phyloP scores from a whole-genome alignment of 2,329 filamentous ascomycete genomes.

The Chrysosporium queenslandicum region DNA sequence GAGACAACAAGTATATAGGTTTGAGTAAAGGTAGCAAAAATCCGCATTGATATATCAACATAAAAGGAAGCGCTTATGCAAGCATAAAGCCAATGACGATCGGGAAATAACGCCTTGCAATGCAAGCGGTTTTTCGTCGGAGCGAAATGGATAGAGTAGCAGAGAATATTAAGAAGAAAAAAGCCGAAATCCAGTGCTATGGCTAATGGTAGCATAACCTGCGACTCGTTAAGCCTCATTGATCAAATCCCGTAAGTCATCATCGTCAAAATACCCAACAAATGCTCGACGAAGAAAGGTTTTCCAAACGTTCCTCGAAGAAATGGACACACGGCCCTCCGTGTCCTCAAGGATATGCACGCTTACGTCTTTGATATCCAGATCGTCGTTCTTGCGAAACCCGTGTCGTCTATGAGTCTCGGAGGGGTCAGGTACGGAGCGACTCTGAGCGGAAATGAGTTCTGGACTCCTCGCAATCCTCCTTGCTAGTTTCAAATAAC shows the following conservation, averaged over 20 bases:
- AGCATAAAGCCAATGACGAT: background rate
- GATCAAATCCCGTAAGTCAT: conserved; percentile 5
- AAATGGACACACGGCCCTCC: background rate
- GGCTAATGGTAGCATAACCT: background rate
- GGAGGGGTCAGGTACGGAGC: background rate
- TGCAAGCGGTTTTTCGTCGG: background rate
- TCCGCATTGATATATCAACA: background rate
- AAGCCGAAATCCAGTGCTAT: background rate
- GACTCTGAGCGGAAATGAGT: background rate
- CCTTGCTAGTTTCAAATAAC: conserved; percentile 67
- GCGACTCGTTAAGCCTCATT: background rate
- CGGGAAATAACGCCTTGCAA: background rate
- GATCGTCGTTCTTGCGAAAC: background rate
- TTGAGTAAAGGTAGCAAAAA: too few species aligned
- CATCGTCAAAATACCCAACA: conserved; percentile 15
- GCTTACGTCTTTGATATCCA: background rate
- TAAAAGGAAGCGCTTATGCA: background rate
- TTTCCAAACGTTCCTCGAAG: conserved; percentile 15
- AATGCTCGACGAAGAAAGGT: conserved; percentile 18
- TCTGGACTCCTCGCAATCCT: conserved; percentile 53
- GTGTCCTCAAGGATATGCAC: background rate
- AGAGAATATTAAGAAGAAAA: background rate
- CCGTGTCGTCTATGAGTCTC: background rate
- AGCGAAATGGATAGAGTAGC: background rate
- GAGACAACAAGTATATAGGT: too few species aligned